Evolutionary conservation across 768 basidiomycete genomes (phyloP).

Genomic region (Pleurotus ostreatus): DNA sequence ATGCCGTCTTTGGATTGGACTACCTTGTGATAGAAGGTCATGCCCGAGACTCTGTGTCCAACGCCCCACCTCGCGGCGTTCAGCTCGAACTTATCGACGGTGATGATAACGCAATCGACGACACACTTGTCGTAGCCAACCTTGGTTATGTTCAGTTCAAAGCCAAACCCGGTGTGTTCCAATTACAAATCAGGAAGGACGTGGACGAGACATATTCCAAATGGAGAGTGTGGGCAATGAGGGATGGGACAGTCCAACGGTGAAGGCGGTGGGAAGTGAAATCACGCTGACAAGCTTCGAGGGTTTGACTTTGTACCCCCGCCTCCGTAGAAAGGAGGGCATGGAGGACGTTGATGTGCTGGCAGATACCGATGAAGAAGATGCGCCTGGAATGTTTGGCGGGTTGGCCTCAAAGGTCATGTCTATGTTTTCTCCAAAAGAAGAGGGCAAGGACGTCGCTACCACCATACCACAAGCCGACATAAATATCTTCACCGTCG

Average conservation of each 20-base stretch:
- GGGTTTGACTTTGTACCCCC: conserved; percentile 85
- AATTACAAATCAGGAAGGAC: conserved; percentile 74
- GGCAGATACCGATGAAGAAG: conserved; percentile 32
- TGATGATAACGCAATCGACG: conserved; percentile 54
- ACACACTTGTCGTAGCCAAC: conserved; percentile 92
- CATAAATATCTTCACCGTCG: conserved; percentile 99
- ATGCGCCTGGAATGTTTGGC: conserved; percentile 38
- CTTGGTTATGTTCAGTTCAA: conserved; percentile 96
- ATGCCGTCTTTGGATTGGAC: conserved; percentile 84
- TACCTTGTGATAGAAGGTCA: conserved; percentile 94
- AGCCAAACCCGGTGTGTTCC: conserved; percentile 84
- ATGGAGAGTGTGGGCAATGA: conserved; percentile 86
- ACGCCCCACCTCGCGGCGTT: conserved; percentile 80
- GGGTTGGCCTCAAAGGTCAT: conserved; percentile 17
- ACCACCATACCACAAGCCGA: conserved; percentile 61
- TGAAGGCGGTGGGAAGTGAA: conserved; percentile 65
- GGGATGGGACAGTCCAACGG: conserved; percentile 79
- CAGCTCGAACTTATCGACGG: conserved; percentile 75
- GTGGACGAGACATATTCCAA: conserved; percentile 74
- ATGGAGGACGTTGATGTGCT: conserved; percentile 85
- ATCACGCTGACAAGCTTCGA: conserved; percentile 88
- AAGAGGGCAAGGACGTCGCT: conserved; percentile 10
- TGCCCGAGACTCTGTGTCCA: conserved; percentile 66
- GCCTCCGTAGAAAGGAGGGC: conserved; percentile 63
- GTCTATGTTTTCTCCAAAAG: conserved; percentile 16